Evolutionary conservation across 75 land plant species (phyloP).

Genomic region (Azolla pinnata): DNA sequence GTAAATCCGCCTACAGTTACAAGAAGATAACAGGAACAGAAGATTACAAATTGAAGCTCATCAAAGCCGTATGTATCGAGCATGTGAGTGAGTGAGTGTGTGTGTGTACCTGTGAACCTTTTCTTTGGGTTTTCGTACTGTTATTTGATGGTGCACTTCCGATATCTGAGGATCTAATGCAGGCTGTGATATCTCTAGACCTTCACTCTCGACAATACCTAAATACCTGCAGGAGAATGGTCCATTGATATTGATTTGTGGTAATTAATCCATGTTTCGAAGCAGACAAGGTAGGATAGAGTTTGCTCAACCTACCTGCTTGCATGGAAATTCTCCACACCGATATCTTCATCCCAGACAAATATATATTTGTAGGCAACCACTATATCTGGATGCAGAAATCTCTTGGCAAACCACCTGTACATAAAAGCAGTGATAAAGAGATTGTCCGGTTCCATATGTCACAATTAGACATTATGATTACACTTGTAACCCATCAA

Average conservation of each 20-base stretch:
- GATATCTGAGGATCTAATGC: constrained; percentile 48
- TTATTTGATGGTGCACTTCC: constrained; percentile 67
- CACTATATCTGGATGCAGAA: constrained; percentile 84
- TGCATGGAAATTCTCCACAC: constrained; percentile 73
- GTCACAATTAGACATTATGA: too few relatives aligned
- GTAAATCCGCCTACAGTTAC: constrained; percentile 36
- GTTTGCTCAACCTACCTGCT: constrained; percentile 45
- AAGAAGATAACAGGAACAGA: too few relatives aligned
- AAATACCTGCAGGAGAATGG: constrained; percentile 41
- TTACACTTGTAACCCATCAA: too few relatives aligned
- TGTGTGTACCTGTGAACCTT: constrained; percentile 55
- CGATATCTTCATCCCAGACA: constrained; percentile 95
- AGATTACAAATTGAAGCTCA: too few relatives aligned
- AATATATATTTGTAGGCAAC: constrained; percentile 69
- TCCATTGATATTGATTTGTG: too few relatives aligned
- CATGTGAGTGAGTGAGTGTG: too few relatives aligned
- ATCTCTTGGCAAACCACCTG: constrained; percentile 99
- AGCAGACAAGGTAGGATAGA: background rate
- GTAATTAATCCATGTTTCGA: constrained; percentile 1
- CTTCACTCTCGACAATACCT: constrained; percentile 60
- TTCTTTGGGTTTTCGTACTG: constrained; percentile 26
- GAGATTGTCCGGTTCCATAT: too few relatives aligned
- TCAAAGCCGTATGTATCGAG: too few relatives aligned
- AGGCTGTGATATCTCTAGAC: constrained; percentile 92
- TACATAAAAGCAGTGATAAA: too few relatives aligned